Base-by-base conservation (phyloP, 257 asterid species). In the Catharanthus roseus region DNA sequence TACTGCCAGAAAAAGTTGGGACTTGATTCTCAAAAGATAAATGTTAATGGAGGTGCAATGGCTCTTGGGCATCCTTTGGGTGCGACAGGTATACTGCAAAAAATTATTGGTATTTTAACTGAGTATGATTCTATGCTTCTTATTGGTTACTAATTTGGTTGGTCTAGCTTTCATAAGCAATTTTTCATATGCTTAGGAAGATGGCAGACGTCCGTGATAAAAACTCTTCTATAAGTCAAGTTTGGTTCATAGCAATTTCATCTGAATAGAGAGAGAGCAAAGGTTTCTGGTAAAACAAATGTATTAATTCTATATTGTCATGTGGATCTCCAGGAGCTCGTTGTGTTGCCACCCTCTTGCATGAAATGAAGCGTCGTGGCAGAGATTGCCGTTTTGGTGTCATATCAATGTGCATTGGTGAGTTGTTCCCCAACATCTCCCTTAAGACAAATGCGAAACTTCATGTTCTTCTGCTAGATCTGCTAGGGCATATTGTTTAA, bases 11-110 rank as follows among this genome's bases (percentile, higher is more conserved):
- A 86, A 86, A 91, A 95, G 89, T 91, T 95, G 72, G 99, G 75
- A 77, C 97, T n/a, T 57, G 96, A 95, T 70, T 93, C 99, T 0
- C 92, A 87, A 78, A 95, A 95, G 85, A 95, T 95, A 80, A 95
- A 95, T 68, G 99, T 95, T 51, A 95, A 95, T 81, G 99, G 99
- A 45, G 99, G 99, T 61, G 99, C 99, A 71, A 85, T 95, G 95
- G 99, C 99, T 8, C 76, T 95, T 13, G 97, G 99, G 26, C 99
- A 95, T 87, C 99, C 99, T 64, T 79, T 95, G 80, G 99, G 99
- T 21, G 92, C 93, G 58, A 95, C 99, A 74, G 98, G 98, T 93
- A 86, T 50, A 49, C 23, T 26, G 21, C 5, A 45, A 21, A 72
- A 24, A 47, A 39, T 65, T 24, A 26, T 13, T 49, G 15, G 54